Base-by-base conservation (phyloP, 2,329 filamentous ascomycete genomes). In the Ceratocystis ficicola region DNA sequence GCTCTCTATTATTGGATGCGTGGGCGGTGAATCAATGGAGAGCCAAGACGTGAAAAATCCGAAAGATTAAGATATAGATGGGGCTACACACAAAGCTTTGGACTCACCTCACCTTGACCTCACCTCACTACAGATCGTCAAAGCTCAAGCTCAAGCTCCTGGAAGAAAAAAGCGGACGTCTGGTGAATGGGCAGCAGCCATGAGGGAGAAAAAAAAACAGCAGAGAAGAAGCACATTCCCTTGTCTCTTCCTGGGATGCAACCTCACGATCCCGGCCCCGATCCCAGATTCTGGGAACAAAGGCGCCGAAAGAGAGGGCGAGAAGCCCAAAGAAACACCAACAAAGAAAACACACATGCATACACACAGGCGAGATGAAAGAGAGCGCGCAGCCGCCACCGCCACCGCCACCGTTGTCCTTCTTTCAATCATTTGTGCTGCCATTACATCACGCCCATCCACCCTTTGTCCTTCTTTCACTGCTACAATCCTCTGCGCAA, bases 91-190 rank as follows among this genome's bases (percentile, higher is more conserved):
- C 10, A 41, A 41, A 41, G 36, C 36, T 41, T 41, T 41, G 36
- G 10, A 41, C 36, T 41, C 36, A 12, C 10, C 10, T 41, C 36
- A 41, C 36, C 10, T 41, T 41, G 36, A 41, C 36, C 10, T 41
- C 36, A 41, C 36, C 36, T 41, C 36, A 41, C 36, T 41, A 12
- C 36, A 41, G 36, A 20, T 10, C 46, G 46, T 50, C 46, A 20
- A 20, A 41, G 48, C 48, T 57, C 63, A 36, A 32, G 32, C 57
- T 65, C 48, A 41, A 59, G 63, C 63, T 65, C 44, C 32, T 44
- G 50, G 41, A 59, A 59, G 28, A 8, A 46, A n/a, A 63, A 15
- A 48, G 59, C 17, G 10, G 20, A 50, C 10, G 32, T 36, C 17
- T 50, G 46, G 17, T 20, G 15, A 50, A 25, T 3, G 22, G 46